Evolutionary conservation across 2,329 filamentous ascomycete genomes (phyloP), one percentile per base, ranked within the genome.

Genomic region (Fusarium nanum): DNA sequence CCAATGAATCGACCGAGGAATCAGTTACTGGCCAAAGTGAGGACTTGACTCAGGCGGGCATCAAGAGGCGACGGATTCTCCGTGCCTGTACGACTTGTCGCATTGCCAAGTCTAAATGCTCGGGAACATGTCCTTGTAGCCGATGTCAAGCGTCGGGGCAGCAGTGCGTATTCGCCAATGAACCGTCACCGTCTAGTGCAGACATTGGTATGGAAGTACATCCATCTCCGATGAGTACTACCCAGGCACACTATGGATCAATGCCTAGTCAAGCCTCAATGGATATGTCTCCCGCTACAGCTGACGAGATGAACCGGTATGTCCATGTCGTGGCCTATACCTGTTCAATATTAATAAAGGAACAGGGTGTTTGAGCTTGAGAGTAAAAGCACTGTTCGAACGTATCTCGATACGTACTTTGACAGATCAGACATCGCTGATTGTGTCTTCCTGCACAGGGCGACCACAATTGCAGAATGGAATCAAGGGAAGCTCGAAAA

Each of bases 101-200:
- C 5, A 68, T 62, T 37, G 73, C 76, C 14, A 82, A 82, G 56
- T 73, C 76, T 0, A 80, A 78, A 34, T 82, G 80, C 56, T 78
- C 76, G 1, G 80, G 80, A 2, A 69, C 47, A 1, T 52, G 68
- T 12, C 78, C 79, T 10, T 81, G 79, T 22, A 41, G 30, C 25
- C 70, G 78, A 59, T 81, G 79, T 60, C 65, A 60, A n/a, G 72
- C 70, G 8, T 65, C 65, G 1, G 53, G 56, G 0, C 57, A 64
- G 3, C 54, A 50, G 6, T 76, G 73, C 32, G 2, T 53, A 0
- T 72, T 72, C 14, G 46, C 45, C 1, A 41, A 37, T 16, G 27
- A 54, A 0, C 22, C 11, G 12, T 16, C 18, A 4, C n/a, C 16
- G 1, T 27, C 27, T 0, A 52, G 18, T 12, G 30, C 37, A 16